Evolutionary conservation across 257 asterid species (phyloP), one percentile per base, ranked within the genome.

Genomic region (Solanum medicagineum): DNA sequence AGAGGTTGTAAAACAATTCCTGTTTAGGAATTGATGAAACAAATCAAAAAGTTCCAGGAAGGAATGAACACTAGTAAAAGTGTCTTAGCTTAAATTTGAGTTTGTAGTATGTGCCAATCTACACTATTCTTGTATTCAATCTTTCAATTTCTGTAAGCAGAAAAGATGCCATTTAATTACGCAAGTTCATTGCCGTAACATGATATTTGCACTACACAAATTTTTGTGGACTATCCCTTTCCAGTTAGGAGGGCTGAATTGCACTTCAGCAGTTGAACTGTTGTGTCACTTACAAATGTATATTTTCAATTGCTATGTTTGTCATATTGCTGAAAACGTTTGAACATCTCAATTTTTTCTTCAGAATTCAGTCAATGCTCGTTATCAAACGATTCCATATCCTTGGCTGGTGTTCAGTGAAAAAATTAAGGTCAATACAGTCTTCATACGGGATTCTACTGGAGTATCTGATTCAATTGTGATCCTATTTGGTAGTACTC

Each of bases 331-430:
- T 84, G 65, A 32, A 80, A 49, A 17, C 53, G 14, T 80, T 12
- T 87, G 86, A 80, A 84, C 49, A 83, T 88, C 86, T 62, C 49
- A 54, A 80, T 85, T 85, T 83, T 91, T 63, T 44, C 29, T 88
- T 71, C 97, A 96, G 99, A 96, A 95, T 87, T 96, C 99, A 56
- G 99, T 96, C 86, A 96, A 96, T 91, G 97, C 98, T 56, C 98
- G 98, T 54, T 95, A 96, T 90, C 98, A 96, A 89, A 95, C 96
- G 13, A 96, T 96, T 87, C 93, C 93, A 36, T 93, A 92, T 90
- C 99, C 99, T 4, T 96, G 99, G 99, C 89, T 96, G 93, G 99
- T 96, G 74, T 96, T 96, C 87, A 94, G 96, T 80, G 98, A 96
- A 90, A 96, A 96, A 91, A 97, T 96, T 90, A 96, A 96, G 93